Base-by-base conservation (phyloP, 352 stramenopile species). In the Sclerospora graminicola region DNA sequence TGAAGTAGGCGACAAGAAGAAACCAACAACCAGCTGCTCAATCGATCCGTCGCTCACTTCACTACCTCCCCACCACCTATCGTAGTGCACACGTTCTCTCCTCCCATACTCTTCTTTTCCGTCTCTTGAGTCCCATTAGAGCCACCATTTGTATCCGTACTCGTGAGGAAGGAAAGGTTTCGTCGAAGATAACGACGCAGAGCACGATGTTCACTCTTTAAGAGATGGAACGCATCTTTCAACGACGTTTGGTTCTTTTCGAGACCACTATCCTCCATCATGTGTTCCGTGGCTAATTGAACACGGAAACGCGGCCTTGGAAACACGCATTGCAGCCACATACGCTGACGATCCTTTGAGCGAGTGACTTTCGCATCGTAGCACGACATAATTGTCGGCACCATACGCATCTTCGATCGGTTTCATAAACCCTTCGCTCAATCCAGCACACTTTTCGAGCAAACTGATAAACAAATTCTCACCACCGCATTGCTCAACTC, bases 321-420 rank as follows among this genome's bases (percentile, higher is more conserved):
- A 89, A 19, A 92, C 74, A 19, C 81, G 73, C 65, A 88, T 70
- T 0, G 81, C 81, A 6, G 81, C 81, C 1, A 89, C 78, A 32
- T 92, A 92, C 8, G 81, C 81, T 0, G 81, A 89, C 5, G 76
- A 89, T n/a, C 81, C 80, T 50, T 92, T 92, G n/a, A 92, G 50
- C 8, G 81, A 92, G 46, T 92, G 81, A 40, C 73, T 84, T 46
- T 89, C 78, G 3, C 77, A 71, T 3, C 78, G 63, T 18, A 92
- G 51, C 8, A 83, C 68, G 2, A 80, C 52, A 41, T 71, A 87
- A 45, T 92, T 72, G 9, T 50, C 47, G 1, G 45, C 51, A 9
- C 48, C 33, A 48, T 76, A 88, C 7, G 73, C 69, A 18, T 63
- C 63, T 26, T 89, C 75, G 29, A 92, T 88, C 15, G 72, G 74